Conservation (phyloP, 306 rosid species). For the Medicago truncatula region DNA sequence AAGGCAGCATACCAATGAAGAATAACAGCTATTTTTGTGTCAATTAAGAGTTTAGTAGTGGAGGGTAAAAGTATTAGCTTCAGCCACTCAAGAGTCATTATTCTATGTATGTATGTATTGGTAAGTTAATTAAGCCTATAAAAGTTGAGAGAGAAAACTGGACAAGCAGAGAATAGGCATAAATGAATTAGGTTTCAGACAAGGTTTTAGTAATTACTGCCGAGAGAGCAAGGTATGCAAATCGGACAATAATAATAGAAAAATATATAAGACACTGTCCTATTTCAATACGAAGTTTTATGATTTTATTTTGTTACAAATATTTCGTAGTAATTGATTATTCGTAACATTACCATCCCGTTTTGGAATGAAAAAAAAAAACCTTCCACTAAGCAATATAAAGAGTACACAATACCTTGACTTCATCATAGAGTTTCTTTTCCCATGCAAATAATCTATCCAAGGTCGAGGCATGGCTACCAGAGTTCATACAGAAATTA, state of each 20-base stretch:
- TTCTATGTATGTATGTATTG: neutral
- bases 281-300: neutral
- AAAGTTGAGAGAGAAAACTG: neutral
- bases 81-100: neutral
- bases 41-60: neutral
- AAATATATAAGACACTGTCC: neutral
- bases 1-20: neutral
- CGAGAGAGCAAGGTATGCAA: neutral
- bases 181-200: neutral
- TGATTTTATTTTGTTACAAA: too few relatives aligned
- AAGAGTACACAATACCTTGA: constrained; percentile 68
- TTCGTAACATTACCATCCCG: neutral
- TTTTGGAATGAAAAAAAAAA: neutral
- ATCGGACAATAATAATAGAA: neutral
- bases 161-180: neutral
- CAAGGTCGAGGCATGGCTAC: constrained; percentile 94
- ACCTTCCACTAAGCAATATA: neutral
- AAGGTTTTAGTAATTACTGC: neutral
- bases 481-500: constrained; percentile 79
- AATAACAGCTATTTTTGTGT: constrained; percentile 7
- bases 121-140: neutral
- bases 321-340: too few relatives aligned
- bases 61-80: neutral
- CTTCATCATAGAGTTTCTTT: constrained; percentile 93
- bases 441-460: constrained; percentile 97